Base-by-base conservation (phyloP, 1,284 basidiomycete species). In the Sanghuangporus baumii region DNA sequence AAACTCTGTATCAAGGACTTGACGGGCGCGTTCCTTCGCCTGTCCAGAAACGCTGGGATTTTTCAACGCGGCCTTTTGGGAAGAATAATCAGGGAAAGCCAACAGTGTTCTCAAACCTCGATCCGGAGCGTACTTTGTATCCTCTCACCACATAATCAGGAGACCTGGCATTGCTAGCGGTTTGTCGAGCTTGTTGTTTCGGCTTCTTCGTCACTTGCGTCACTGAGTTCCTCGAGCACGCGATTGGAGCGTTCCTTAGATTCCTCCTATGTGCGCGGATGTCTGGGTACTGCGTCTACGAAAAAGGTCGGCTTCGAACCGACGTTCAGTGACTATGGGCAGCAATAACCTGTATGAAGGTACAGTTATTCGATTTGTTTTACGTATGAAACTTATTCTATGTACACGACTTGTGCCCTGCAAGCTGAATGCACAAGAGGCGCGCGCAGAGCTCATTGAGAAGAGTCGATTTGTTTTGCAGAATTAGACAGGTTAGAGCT, bases 21-120 rank as follows among this genome's bases (percentile, higher is more conserved):
- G 71, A 46, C 73, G 75, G 18, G 83, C 81, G 65, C 77, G 77
- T 55, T 75, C 72, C 69, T 84, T 84, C 1, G 81, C 79, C 64
- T 80, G 78, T 0, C 79, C 75, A 11, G 81, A 81, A 57, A 78
- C 74, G 12, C 75, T 74, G 5, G 79, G 79, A 71, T 85, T 84
- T 64, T 76, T 73, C 38, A 81, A 40, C 37, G 55, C 52, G 38
- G 63, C 63, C 63, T 64, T 16, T 9, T 48, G 26, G 26, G 23
- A 16, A 20, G 18, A 16, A 48, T 14, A 7, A 16, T 48, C 9
- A 48, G 18, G 16, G 16, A 3, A 31, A 31, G 26, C 3, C 26
- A 31, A 5, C 20, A 16, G 18, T 23, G 14, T 20, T 48, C n/a
- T 48, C 47, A 9, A 48, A 5, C 47, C 16, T 23, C 7, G 11